These are phyloP conservation scores for Streptanthus diversifolius DNA, from an alignment of 345 rosid genomes.

Conservation along the genomic window DNA sequence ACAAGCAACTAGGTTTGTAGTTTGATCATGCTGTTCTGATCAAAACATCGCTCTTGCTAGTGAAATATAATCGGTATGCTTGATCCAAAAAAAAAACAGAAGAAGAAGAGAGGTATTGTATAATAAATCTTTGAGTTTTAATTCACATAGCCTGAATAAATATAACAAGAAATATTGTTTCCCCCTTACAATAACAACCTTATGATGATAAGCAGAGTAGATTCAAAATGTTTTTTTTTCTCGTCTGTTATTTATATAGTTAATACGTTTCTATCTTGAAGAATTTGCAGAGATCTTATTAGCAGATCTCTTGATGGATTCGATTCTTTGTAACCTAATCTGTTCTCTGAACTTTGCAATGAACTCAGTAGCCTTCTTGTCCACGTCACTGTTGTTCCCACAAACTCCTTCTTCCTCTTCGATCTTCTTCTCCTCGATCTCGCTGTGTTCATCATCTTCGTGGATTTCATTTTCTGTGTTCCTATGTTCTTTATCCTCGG, in stretches of 20 bases:
- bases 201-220: slow-evolving; percentile 3
- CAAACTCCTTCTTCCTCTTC: slow-evolving; percentile 31
- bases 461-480: slow-evolving; percentile 8
- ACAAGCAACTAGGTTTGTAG: background rate
- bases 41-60: background rate
- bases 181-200: background rate
- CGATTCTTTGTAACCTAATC: slow-evolving; percentile 93
- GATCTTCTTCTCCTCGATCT: slow-evolving; percentile 1
- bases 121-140: background rate
- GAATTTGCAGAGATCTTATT: slow-evolving; percentile 23
- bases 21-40: background rate
- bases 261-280: slow-evolving; percentile 11
- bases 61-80: background rate
- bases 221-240: background rate
- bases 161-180: background rate
- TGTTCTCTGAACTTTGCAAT: slow-evolving; percentile 99
- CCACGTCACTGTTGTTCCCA: slow-evolving; percentile 60
- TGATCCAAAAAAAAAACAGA: no score
- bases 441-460: background rate
- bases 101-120: no score
- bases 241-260: background rate
- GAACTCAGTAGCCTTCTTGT: slow-evolving; percentile 94
- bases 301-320: slow-evolving; percentile 74
- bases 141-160: slow-evolving; percentile 4
- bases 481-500: slow-evolving; percentile 17